Percentiles rank a stretch among this genome's conserved stretches.
phyloP scores from a whole-genome alignment of 2,329 filamentous ascomycete species.

The Rugonectria rugulosa region DNA sequence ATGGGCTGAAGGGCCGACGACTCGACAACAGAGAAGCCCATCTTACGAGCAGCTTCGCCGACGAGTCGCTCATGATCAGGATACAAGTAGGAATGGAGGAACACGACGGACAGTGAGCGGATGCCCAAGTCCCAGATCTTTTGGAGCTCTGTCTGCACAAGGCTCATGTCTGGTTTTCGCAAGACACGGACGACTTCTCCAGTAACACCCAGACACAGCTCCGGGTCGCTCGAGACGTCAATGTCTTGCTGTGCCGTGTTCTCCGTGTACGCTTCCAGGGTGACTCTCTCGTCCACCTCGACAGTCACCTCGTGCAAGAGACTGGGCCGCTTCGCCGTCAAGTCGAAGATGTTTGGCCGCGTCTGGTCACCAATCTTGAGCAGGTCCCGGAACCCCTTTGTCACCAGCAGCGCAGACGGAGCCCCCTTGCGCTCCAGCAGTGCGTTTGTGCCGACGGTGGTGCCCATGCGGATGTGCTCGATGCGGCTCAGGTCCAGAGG shows the following conservation, averaged over 20 bases:
- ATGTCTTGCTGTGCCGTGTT: slow-evolving; percentile 51
- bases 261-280: slow-evolving; percentile 79
- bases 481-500: slow-evolving; percentile 44
- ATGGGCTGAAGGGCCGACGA: slow-evolving; percentile 39
- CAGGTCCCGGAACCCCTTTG: slow-evolving; percentile 75
- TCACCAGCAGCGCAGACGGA: slow-evolving; percentile 72
- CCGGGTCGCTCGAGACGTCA: slow-evolving; percentile 43
- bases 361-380: slow-evolving; percentile 89
- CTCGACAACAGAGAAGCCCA: slow-evolving; percentile 46
- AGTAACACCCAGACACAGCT: slow-evolving; percentile 71
- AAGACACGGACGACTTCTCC: slow-evolving; percentile 74
- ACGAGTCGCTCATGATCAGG: slow-evolving; percentile 62
- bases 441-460: slow-evolving; percentile 78
- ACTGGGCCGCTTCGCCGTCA: slow-evolving; percentile 87
- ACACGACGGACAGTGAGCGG: slow-evolving; percentile 59
- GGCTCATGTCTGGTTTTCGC: slow-evolving; percentile 60
- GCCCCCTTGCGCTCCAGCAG: slow-evolving; percentile 76
- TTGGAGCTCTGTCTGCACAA: slow-evolving; percentile 63
- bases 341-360: slow-evolving; percentile 88
- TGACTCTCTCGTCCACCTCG: slow-evolving; percentile 90
- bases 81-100: slow-evolving; percentile 73
- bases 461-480: slow-evolving; percentile 78
- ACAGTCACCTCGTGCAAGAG: slow-evolving; percentile 83
- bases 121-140: slow-evolving; percentile 68
- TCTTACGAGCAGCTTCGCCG: slow-evolving; percentile 43